Evolutionary conservation across 345 rosid genomes (phyloP).

Genomic region (Eucalyptus sp.): DNA sequence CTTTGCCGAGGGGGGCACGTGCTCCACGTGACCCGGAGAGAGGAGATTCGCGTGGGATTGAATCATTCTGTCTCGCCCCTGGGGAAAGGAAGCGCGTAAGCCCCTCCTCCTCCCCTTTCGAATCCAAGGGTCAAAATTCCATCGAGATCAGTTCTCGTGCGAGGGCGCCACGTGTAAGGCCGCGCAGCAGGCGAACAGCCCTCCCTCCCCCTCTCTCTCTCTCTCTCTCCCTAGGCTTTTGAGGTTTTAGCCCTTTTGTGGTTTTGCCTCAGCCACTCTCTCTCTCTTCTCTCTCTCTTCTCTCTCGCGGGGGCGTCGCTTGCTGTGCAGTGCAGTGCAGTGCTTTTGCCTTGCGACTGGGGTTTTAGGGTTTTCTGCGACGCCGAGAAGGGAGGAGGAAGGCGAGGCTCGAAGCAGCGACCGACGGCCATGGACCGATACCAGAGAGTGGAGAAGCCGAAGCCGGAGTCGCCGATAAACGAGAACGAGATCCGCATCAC

Average conservation of each 20-base stretch:
- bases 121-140: not conserved
- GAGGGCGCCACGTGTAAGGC: not conserved
- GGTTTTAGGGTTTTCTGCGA: constrained; percentile 29
- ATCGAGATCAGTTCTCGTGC: not conserved
- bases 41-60: not conserved
- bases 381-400: not conserved
- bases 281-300: not conserved
- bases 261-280: not conserved
- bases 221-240: not conserved
- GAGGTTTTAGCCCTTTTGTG: not conserved
- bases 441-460: constrained; percentile 78
- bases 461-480: constrained; percentile 62
- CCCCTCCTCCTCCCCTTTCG: not conserved
- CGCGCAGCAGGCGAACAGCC: not conserved
- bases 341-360: not conserved
- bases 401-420: not conserved
- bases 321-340: not conserved
- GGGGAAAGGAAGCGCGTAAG: not conserved
- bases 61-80: not conserved
- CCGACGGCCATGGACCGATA: constrained; percentile 59
- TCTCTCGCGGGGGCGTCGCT: not conserved
- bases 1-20: not conserved
- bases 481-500: constrained; percentile 98
- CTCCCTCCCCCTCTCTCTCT: not conserved
- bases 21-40: not conserved